A percentile compares a stretch with the other conserved stretches of the same genome.
phyloP scores from a whole-genome alignment of 2,329 filamentous ascomycete genomes.

The Fusarium bulbicola region DNA sequence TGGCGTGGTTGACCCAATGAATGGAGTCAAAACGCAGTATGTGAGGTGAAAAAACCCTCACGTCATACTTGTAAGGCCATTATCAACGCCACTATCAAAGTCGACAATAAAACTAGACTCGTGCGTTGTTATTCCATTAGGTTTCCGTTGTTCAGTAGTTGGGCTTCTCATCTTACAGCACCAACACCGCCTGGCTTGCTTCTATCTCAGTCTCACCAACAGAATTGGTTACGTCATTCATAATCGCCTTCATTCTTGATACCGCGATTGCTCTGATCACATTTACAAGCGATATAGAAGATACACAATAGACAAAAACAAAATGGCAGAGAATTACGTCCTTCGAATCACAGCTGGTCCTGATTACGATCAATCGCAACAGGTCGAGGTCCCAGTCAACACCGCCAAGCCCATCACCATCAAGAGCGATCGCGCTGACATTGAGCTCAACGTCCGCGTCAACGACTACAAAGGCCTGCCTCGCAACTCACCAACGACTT shows the following conservation, averaged over 20 bases:
- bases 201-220: neutral
- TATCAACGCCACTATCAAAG: slow-evolving; percentile 7
- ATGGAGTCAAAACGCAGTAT: neutral
- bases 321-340: slow-evolving; percentile 77
- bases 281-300: neutral
- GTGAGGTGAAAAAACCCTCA: slow-evolving; percentile 22
- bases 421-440: slow-evolving; percentile 69
- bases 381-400: slow-evolving; percentile 81
- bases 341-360: slow-evolving; percentile 85
- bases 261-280: neutral
- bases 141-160: neutral
- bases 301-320: neutral
- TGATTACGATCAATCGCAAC: slow-evolving; percentile 76
- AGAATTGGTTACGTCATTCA: slow-evolving; percentile 24
- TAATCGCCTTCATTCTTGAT: neutral
- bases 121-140: neutral
- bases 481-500: slow-evolving; percentile 71
- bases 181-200: neutral
- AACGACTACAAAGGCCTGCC: slow-evolving; percentile 76
- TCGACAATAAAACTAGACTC: neutral
- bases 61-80: slow-evolving; percentile 33
- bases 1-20: slow-evolving; percentile 23
- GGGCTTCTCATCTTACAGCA: neutral
- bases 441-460: slow-evolving; percentile 79
- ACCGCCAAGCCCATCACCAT: slow-evolving; percentile 69